Evolutionary conservation across 2,329 filamentous ascomycete species (phyloP), one percentile per base, ranked within the genome.

Genomic region (Penicillium sp.): DNA sequence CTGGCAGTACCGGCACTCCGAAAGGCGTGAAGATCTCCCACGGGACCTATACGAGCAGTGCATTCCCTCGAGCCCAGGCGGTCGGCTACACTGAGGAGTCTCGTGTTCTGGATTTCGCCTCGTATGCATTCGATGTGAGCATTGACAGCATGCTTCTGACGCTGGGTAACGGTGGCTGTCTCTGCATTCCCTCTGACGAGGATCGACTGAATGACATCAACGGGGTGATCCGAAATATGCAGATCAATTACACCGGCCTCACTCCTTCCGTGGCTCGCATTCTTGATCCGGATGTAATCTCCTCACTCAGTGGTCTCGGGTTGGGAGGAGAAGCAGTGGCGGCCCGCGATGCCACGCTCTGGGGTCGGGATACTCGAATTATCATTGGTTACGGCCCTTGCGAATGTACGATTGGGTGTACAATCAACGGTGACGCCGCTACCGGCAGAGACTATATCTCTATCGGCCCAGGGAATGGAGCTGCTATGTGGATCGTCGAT

Each of bases 1-100:
- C 75, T 7, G 76, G 76, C 0, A 77, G 76, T 7, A 76, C 77
- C 0, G 73, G 73, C 16, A 63, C 59, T 1, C 63, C 63, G 2
- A 78, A 79, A 38, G 81, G 80, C 2, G 75, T 83, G 13, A 76
- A 80, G 23, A 79, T 83, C 36, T 78, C 75, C 1, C 83, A 86
- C 45, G 62, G 65, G 0, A 75, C 80, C 0, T 71, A 83, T 4
- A 77, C 78, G 0, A 79, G 79, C 0, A 72, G 74, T 4, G 74
- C 79, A 15, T 57, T 73, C 8, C 71, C 72, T 0, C 77, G 81
- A 43, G 77, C 73, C 0, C 59, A 68, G 1, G 72, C 75, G 0
- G 65, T 81, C 6, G 69, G 71, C 2, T 77, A 66, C 39, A 70
- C 70, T 4, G 60, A 68, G 0, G 60, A 72, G 1, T 82, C 79